These are phyloP conservation scores for Diatrype stigma DNA, from an alignment of 2,329 filamentous ascomycete genomes.

Conservation along the genomic window DNA sequence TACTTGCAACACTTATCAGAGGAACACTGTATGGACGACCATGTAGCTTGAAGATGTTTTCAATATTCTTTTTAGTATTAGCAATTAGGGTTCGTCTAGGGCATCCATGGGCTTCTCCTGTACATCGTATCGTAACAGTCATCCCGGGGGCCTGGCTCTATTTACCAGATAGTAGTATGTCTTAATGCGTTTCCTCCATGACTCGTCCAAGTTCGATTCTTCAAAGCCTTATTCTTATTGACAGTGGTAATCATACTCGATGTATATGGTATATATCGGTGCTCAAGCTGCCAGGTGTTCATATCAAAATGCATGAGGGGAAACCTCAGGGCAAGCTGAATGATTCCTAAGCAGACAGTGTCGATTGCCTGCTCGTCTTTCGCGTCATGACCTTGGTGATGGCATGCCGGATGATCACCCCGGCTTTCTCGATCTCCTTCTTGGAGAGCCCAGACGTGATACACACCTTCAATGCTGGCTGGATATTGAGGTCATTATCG, in stretches of 20 bases:
- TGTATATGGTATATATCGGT: too few relatives aligned
- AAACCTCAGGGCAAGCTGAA: too few relatives aligned
- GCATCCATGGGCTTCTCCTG: not conserved
- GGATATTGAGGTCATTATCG: constrained; percentile 65
- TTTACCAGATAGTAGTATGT: too few relatives aligned
- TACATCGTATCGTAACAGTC: not conserved
- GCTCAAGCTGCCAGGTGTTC: too few relatives aligned
- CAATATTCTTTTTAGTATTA: not conserved
- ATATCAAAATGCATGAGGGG: too few relatives aligned
- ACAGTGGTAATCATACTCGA: too few relatives aligned
- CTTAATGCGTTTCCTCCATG: not conserved
- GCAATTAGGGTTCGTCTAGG: not conserved
- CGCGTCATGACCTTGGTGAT: constrained; percentile 85
- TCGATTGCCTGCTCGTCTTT: constrained; percentile 49
- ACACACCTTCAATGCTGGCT: constrained; percentile 86
- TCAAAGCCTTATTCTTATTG: not conserved
- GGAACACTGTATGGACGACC: too few relatives aligned
- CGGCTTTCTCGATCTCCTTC: constrained; percentile 95
- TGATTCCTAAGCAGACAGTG: constrained; percentile 28
- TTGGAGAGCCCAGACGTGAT: constrained; percentile 81
- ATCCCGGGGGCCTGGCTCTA: not conserved
- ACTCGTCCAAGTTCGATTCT: not conserved
- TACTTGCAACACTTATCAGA: too few relatives aligned
- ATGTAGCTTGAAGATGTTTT: too few relatives aligned
- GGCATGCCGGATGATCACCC: constrained; percentile 80